Base-by-base conservation (phyloP, 345 rosid species). In the Barbarea vulgaris region DNA sequence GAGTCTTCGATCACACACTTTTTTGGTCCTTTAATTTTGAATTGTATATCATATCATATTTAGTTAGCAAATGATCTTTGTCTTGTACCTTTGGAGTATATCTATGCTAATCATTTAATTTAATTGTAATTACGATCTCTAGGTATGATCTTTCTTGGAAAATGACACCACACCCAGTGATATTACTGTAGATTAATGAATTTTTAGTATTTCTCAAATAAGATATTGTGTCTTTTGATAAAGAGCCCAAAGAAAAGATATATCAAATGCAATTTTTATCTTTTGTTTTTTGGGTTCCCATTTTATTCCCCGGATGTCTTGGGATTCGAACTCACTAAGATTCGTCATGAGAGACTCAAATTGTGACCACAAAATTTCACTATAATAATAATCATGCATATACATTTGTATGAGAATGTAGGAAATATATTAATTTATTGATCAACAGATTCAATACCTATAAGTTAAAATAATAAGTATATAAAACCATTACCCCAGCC, bases 81-180 rank as follows among this genome's bases (percentile, higher is more conserved):
- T 65, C 72, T 64, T 70, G 47, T 54, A 44, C 19, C 76, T 64
- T 69, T 64, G 24, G 67, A 71, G 53, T 8, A 47, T 64, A 44
- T 56, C 67, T 14, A 64, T 64, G 81, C 68, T 71, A 37, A 57
- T 65, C 34, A 34, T 56, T 64, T 71, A 12, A 15, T 77, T 50
- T 47, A 70, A 39, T 57, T 50, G 13, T 71, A 71, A 50, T 69
- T 54, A 54, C 6, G 53, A 56, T 83, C 78, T 51, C 62, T 60
- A 27, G 61, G 77, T 39, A 0, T 75, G 24, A 80, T 76, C 86
- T 84, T 87, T 83, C 82, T 86, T 77, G 89, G 85, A 85, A 83
- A 84, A 81, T 72, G 88, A 78, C 69, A 74, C 71, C 79, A 72
- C 74, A 69, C 31, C 75, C n/a, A 65, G 53, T 51, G 33, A 72